phyloP scores from a whole-genome alignment of 1,284 basidiomycete species.

The Ustilago vetiveriae region DNA sequence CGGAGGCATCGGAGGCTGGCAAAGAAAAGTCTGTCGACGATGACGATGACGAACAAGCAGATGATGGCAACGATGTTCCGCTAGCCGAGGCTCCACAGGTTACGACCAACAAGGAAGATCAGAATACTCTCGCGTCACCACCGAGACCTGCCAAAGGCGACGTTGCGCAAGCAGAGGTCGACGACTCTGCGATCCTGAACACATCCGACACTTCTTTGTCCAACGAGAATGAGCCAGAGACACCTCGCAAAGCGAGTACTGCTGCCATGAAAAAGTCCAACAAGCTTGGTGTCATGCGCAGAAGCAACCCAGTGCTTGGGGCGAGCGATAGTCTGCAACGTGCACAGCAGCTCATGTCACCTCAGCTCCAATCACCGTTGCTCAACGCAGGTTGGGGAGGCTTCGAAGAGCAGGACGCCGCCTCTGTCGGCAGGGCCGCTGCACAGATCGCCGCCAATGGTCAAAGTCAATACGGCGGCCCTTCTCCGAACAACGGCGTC shows the following conservation, averaged over 20 bases:
- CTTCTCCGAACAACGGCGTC: constrained; percentile 26
- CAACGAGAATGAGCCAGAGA: constrained; percentile 35
- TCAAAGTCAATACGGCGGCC: constrained; percentile 15
- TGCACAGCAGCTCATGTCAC: constrained; percentile 47
- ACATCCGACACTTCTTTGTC: constrained; percentile 29
- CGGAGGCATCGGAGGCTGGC: constrained; percentile 54
- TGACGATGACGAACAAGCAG: constrained; percentile 51
- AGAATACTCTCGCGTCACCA: constrained; percentile 7
- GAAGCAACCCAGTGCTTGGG: constrained; percentile 7
- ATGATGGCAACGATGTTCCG: constrained; percentile 7
- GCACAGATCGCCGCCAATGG: constrained; percentile 46
- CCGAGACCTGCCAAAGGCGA: constrained; percentile 8
- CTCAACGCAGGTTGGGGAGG: constrained; percentile 41
- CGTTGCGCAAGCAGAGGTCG: background rate
- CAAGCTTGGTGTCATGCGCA: constrained; percentile 14
- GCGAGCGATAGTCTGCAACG: constrained; percentile 45
- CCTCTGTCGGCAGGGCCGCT: constrained; percentile 33
- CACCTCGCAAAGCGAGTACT: constrained; percentile 9
- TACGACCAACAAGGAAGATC: background rate
- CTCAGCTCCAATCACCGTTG: constrained; percentile 28
- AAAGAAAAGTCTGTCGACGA: constrained; percentile 66
- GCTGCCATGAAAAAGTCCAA: constrained; percentile 2
- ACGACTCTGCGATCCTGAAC: constrained; percentile 2
- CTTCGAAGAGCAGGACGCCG: constrained; percentile 36
- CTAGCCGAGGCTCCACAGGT: background rate